Base-by-base conservation (phyloP, 2,329 filamentous ascomycete genomes). In the Gaeumannomyces sp. region DNA sequence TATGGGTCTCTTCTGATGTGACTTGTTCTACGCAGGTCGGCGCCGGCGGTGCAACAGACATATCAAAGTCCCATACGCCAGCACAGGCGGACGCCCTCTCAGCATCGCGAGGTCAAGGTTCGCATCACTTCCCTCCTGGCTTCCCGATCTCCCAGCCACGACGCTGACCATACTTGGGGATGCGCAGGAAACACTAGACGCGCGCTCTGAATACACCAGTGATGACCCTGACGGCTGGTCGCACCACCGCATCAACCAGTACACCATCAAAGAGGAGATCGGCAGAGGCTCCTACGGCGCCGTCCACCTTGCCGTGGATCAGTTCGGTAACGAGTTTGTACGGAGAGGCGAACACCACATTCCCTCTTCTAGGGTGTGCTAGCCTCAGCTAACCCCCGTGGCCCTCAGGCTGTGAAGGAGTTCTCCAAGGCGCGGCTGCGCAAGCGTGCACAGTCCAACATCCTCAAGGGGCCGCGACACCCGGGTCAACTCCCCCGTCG, bases 271-370 rank as follows among this genome's bases (percentile, higher is more conserved):
- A 75, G 90, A 96, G 75, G 94, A 98, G 80, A 97, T 99, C 71
- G 95, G 95, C n/a, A 85, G 93, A 69, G 95, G 95, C 25, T 98
- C 94, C 0, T 99, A 96, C 75, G 95, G 95, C 10, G 90, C 93
- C 14, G 95, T 99, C 19, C 93, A 98, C 77, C 81, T 94, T 27
- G 95, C 93, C 28, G 87, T 87, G 2, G 94, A 99, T 77, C 93
- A 97, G 75, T 95, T 89, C 78, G 94, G 93, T 58, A 86, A 87
- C 63, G 93, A 98, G 91, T 98, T 90, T 85, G 94, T 96, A 83
- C 83, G 89, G 66, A 53, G 22, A 53, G 19, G n/a, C 45, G 45
- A 0, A 58, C 13, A 11, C 56, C 57, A 50, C 16, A 31, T 4
- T 38, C 2, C 25, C 4, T 53, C 29, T 11, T 11, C 25, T 57